Evolutionary conservation across 345 rosid genomes (phyloP).

Genomic region (Xanthoceras sorbifolium): DNA sequence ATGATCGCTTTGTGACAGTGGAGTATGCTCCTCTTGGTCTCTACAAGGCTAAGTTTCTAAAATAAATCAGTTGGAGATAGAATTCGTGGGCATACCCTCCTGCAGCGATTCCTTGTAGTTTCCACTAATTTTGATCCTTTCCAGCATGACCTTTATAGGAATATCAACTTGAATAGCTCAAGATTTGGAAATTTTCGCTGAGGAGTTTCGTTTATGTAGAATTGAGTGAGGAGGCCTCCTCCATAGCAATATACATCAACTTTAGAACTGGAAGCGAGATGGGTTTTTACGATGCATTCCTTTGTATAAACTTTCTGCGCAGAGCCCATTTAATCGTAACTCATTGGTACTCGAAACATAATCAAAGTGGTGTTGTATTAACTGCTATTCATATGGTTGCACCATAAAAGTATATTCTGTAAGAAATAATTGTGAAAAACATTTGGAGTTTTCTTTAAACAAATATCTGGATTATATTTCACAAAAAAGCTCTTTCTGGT

Average conservation of each 20-base stretch:
- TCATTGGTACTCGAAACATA: background rate
- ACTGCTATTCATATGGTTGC: background rate
- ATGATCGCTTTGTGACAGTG: constrained; percentile 51
- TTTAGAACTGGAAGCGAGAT: background rate
- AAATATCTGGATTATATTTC: too few relatives aligned
- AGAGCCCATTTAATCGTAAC: background rate
- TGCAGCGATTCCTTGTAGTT: background rate
- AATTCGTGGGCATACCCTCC: background rate
- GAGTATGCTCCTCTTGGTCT: constrained; percentile 61
- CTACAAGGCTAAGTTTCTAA: constrained; percentile 55
- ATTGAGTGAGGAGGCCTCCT: background rate
- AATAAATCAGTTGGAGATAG: constrained; percentile 15
- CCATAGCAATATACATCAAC: background rate
- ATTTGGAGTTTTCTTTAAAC: background rate
- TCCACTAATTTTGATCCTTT: constrained; percentile 12
- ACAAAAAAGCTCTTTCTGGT: background rate
- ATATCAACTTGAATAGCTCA: background rate
- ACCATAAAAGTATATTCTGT: background rate
- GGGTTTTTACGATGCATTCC: too few relatives aligned
- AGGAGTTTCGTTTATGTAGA: background rate
- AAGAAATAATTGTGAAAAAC: background rate
- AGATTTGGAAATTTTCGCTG: background rate
- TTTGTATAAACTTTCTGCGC: constrained; percentile 6
- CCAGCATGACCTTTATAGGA: background rate
- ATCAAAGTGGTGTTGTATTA: background rate